phyloP scores from a whole-genome alignment of 495 filamentous ascomycete species.

The Annulohypoxylon nitens region DNA sequence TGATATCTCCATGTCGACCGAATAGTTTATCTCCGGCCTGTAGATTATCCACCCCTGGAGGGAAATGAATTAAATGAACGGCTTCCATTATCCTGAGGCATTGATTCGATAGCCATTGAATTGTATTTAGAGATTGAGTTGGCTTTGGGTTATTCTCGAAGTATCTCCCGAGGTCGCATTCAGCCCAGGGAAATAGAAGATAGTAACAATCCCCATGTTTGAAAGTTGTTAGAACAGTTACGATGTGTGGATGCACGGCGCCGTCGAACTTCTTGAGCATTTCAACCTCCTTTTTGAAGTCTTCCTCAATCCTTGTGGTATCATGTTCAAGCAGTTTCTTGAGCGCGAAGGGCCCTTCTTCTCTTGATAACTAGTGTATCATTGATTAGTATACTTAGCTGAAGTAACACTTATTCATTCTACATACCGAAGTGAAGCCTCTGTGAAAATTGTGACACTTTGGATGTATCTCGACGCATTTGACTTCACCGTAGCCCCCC shows the following conservation, averaged over 20 bases:
- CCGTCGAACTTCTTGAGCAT: conserved; percentile 45
- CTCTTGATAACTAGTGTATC: conserved; percentile 3
- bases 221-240: conserved; percentile 40
- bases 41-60: neutral
- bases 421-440: neutral
- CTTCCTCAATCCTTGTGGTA: neutral
- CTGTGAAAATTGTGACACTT: conserved; percentile 10
- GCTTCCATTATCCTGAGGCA: conserved; percentile 29
- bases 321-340: conserved; percentile 3
- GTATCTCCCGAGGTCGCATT: conserved; percentile 36
- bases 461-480: conserved; percentile 16
- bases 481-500: conserved; percentile 22
- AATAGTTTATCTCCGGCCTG: neutral
- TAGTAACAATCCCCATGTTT: conserved; percentile 35
- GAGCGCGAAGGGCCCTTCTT: conserved; percentile 23
- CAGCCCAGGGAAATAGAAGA: conserved; percentile 44
- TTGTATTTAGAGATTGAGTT: neutral
- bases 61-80: conserved; percentile 33
- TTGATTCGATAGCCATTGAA: conserved; percentile 32
- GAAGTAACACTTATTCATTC: neutral
- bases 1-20: conserved; percentile 38
- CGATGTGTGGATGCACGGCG: conserved; percentile 37
- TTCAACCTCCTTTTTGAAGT: conserved; percentile 25
- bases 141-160: conserved; percentile 13
- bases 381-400: neutral